Evolutionary conservation across 2,329 filamentous ascomycete species (phyloP), one percentile per base, ranked within the genome.

Genomic region (Penicillium glabrum): DNA sequence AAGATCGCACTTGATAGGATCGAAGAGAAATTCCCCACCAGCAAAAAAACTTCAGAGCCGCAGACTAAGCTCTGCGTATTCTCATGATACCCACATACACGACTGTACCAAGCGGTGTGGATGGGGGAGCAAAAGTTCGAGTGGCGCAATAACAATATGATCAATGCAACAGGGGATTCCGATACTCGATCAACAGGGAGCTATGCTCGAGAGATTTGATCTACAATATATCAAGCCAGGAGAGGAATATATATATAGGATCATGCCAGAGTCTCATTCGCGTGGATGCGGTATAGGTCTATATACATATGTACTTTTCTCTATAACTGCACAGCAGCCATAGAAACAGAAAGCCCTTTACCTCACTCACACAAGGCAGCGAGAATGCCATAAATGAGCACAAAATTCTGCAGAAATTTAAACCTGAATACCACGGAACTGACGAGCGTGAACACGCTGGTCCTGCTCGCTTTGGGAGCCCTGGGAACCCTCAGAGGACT

Each of bases 361-460:
- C 51, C 44, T 61, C 56, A 46, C 45, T 46, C 58, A 62, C 53
- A 57, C 31, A n/a, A n/a, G 33, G 49, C 49, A 58, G 37, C 48
- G 46, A 49, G 13, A 44, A 50, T 51, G 23, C 50, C 53, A 29
- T 16, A 45, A 56, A 54, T 29, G 48, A 52, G 27, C 24, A 43
- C 47, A 55, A 46, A 19, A 35, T 24, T 48, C 23, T 14, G 16
- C 24, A 16, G 6, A 33, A 21, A 29, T 58, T 54, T 65, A 69
- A 10, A 52, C 53, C 47, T 56, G 37, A 43, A 66, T 45, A 37
- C 60, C 63, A 9, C 54, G 62, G 45, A 69, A 59, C 46, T 71
- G 68, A 59, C 68, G 68, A 37, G 67, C 62, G 33, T 69, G 69
- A 14, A 59, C 37, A 33, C 68, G 68, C 35, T 62, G 52, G 49